Evolutionary conservation across 176 grass and related monocot genomes (phyloP).

Genomic region (Cenchrus fungigraminus): DNA sequence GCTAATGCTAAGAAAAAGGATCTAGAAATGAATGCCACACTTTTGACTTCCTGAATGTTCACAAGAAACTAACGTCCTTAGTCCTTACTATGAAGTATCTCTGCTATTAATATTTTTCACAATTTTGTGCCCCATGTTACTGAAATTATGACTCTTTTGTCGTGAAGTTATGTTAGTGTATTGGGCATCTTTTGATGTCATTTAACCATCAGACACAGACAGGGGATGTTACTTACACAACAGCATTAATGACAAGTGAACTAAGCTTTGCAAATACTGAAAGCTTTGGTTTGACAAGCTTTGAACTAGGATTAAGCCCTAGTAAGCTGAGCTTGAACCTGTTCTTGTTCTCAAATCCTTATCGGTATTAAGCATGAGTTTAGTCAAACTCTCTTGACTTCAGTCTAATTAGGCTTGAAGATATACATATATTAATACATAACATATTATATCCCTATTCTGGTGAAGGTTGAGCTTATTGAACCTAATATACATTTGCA

Average conservation of each 20-base stretch:
- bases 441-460: conserved; percentile 2
- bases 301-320: background rate
- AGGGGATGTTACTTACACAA: conserved; percentile 3
- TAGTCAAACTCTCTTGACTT: background rate
- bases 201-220: background rate
- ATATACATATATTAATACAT: background rate
- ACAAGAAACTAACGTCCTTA: background rate
- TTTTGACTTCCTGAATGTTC: conserved; percentile 18
- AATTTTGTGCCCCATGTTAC: background rate
- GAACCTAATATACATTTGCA: background rate
- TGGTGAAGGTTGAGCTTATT: background rate
- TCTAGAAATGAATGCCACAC: conserved; percentile 13
- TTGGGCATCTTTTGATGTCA: conserved; percentile 4
- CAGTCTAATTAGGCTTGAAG: background rate
- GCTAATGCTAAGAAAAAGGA: conserved; percentile 12
- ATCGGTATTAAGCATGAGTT: background rate
- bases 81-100: background rate
- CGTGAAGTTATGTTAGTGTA: conserved; percentile 15
- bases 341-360: background rate
- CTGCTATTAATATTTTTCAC: conserved; percentile 26
- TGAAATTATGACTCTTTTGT: conserved; percentile 11
- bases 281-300: background rate
- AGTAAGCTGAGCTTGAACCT: background rate
- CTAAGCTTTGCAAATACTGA: background rate
- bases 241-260: conserved; percentile 9